Evolutionary conservation across 192 early-diverging fungal species (phyloP), one percentile per base, ranked within the genome.

Genomic region (Coemansia sp.): DNA sequence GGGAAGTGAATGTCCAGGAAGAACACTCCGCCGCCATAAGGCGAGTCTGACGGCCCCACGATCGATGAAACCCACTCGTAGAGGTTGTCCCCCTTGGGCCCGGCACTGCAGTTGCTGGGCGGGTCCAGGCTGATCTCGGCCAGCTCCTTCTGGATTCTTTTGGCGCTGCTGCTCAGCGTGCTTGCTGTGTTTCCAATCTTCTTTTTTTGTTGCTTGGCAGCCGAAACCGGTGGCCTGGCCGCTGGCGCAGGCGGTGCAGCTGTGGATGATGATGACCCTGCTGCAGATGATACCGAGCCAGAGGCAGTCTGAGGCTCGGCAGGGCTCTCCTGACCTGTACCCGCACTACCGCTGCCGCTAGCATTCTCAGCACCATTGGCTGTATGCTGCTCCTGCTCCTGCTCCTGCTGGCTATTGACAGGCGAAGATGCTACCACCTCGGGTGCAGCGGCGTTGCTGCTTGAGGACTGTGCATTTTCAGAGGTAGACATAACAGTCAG

Each of bases 61-160:
- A 98, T 94, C 4, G 96, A 97, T 19, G 95, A 89, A 4, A 92
- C 88, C 96, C 96, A 97, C 66, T 98, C 93, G 71, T 93, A 96
- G 34, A 98, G 77, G 55, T 94, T 94, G 73, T 97, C 96, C 29
- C 93, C 94, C 61, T 96, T 96, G 8, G 96, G 95, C 25, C 95
- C 93, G 42, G 96, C 96, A 68, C 91, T 92, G 70, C 92, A 94
- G 76, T 94, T 94, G 69, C 87, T 88, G 57, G 96, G 96, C 25
- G 96, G 96, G 71, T 97, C 93, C 45, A 97, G 83, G 62, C 87
- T 89, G 69, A 97, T 98, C 67, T 97, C 95, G 15, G 94, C 94
- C 61, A 98, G 87, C 78, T 98, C 96, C 72, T 96, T 97, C 65
- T 97, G 94, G 60, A 98, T 91, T 56, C 95, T 68, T 71, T 84